Evolutionary conservation across 2,329 filamentous ascomycete genomes (phyloP), one percentile per base, ranked within the genome.

Genomic region (Monilinia vaccinii-corymbosi): DNA sequence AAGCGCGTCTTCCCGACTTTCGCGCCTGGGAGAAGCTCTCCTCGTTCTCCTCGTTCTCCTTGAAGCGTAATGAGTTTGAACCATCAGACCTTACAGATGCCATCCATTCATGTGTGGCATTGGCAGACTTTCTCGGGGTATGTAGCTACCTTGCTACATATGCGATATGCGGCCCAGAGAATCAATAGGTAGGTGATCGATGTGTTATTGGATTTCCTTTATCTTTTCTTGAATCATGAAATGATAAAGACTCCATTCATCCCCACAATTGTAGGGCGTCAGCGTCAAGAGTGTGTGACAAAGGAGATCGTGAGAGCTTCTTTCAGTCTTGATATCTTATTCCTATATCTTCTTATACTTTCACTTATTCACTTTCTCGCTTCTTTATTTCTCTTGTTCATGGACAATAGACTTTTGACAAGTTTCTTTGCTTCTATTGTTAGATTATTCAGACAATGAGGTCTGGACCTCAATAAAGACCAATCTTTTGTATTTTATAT

Each of bases 71-170:
- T 36, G 28, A 47, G 59, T 58, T 50, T 31, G 53, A 61, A 46
- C 57, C 38, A 38, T 51, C 47, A 38, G 16, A 58, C 56, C 23
- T 21, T 25, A 14, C 31, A 16, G 45, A 60, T 56, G 61, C 62
- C 58, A 60, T 65, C 67, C 65, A 68, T 60, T 69, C 51, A 58
- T 65, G 62, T 64, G 50, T 53, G 56, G 6, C 58, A 59, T 62
- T 65, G 60, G 56, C 13, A 10, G 8, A 44, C 10, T 11, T 23
- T 48, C 32, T 56, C 28, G 4, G 23, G 18, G 18, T 31, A 5
- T n/a, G 23, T 36, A 36, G 9, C 11, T 36, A 14, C 28, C 52
- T 31, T 59, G 25, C 21, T 42, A 31, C 38, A 25, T 34, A 8
- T 44, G 57, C 34, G 4, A 25, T 34, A 8, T 44, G 57, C 34